A percentile compares a stretch with the other conserved stretches of the same genome.
Conservation (phyloP, 2,329 filamentous ascomycete genomes). For the Sphaerulina vaccinii region DNA sequence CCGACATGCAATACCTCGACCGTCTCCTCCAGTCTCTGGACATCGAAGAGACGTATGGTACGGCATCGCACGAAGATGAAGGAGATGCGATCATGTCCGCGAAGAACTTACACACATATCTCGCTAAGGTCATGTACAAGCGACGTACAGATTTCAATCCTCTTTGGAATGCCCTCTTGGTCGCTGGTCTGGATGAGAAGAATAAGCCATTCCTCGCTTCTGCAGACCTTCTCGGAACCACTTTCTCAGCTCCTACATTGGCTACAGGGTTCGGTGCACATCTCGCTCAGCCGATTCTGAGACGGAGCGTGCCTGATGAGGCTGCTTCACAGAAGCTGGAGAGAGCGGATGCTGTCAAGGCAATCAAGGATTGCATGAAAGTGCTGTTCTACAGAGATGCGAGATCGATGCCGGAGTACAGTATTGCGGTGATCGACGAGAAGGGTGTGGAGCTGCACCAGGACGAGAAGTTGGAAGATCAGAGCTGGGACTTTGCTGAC, state of each 20-base stretch:
- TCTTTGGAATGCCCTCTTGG: constrained; percentile 92
- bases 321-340: constrained; percentile 68
- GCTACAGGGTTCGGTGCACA: constrained; percentile 93
- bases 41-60: constrained; percentile 82
- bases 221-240: constrained; percentile 89
- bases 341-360: constrained; percentile 74
- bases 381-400: constrained; percentile 97
- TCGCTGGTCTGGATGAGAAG: constrained; percentile 80
- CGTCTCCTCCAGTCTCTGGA: constrained; percentile 82
- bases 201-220: constrained; percentile 84
- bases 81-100: constrained; percentile 64
- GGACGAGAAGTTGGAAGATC: constrained; percentile 82
- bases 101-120: constrained; percentile 93
- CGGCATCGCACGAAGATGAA: constrained; percentile 60
- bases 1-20: constrained; percentile 98
- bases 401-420: constrained; percentile 86
- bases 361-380: constrained; percentile 94
- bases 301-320: constrained; percentile 80
- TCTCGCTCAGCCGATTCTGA: constrained; percentile 88
- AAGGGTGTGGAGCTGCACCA: constrained; percentile 78
- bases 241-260: constrained; percentile 81
- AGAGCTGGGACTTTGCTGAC: constrained; percentile 98
- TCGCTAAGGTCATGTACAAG: constrained; percentile 93
- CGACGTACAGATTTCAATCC: constrained; percentile 95
- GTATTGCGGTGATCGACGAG: constrained; percentile 83